These are phyloP conservation scores for Suhomyces kunorum DNA, from an alignment of 1,139 yeast genomes.

Conservation along the genomic window DNA sequence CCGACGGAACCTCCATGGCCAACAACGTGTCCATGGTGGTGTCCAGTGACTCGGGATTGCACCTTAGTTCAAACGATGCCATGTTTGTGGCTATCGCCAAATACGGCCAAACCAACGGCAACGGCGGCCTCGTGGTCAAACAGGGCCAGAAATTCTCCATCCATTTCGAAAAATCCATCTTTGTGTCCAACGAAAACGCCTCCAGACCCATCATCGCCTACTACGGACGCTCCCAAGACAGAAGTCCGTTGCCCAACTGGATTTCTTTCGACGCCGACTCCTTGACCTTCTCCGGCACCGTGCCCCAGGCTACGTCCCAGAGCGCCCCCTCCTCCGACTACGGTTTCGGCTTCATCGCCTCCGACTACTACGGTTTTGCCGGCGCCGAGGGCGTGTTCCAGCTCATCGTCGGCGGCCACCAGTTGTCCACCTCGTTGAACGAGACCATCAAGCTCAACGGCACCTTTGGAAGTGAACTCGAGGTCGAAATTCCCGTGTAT, in stretches of 20 bases:
- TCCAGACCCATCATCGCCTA: slow-evolving; percentile 58
- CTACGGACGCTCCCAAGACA: slow-evolving; percentile 78
- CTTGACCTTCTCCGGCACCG: slow-evolving; percentile 79
- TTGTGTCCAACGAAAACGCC: slow-evolving; percentile 47
- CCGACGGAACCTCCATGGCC: slow-evolving; percentile 45
- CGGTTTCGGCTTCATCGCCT: slow-evolving; percentile 73
- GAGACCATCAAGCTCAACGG: slow-evolving; percentile 62
- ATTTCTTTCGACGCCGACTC: slow-evolving; percentile 61
- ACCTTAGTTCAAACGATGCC: slow-evolving; percentile 35
- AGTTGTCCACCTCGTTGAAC: slow-evolving; percentile 62
- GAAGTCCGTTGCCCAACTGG: slow-evolving; percentile 93
- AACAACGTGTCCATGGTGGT: slow-evolving; percentile 61
- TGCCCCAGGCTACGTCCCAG: slow-evolving; percentile 80
- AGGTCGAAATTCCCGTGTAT: slow-evolving; percentile 60
- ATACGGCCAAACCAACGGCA: slow-evolving; percentile 71
- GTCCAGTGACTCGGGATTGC: slow-evolving; percentile 55
- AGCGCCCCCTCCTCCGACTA: slow-evolving; percentile 85
- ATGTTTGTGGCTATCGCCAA: slow-evolving; percentile 53
- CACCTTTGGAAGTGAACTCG: slow-evolving; percentile 57
- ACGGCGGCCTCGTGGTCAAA: slow-evolving; percentile 66
- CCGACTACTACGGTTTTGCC: slow-evolving; percentile 75
- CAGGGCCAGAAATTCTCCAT: slow-evolving; percentile 70
- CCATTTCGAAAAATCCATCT: slow-evolving; percentile 60
- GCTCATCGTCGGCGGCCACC: slow-evolving; percentile 85
- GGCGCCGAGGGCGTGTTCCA: slow-evolving; percentile 72